Conservation (phyloP, 176 grass and related monocot genomes). For the Canna indica region DNA sequence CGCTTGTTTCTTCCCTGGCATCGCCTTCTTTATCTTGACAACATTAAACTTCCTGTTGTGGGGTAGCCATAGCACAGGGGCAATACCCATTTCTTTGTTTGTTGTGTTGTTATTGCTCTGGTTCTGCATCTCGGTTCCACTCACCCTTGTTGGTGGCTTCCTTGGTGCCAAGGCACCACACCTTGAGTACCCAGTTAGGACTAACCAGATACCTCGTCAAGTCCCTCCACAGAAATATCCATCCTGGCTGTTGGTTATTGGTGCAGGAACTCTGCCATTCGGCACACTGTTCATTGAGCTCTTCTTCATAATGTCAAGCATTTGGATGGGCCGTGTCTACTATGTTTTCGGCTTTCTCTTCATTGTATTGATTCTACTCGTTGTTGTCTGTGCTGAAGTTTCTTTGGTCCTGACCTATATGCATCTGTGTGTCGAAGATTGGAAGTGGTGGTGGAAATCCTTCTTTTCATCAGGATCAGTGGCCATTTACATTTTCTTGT, state of each 20-base stretch:
- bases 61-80: conserved; percentile 40
- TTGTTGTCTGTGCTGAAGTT: conserved; percentile 39
- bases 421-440: conserved; percentile 48
- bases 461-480: conserved; percentile 46
- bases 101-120: conserved; percentile 31
- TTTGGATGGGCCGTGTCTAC: conserved; percentile 45
- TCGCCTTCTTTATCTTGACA: conserved; percentile 38
- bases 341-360: conserved; percentile 46
- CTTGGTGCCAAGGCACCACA: conserved; percentile 31
- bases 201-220: conserved; percentile 37
- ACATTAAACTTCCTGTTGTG: conserved; percentile 37
- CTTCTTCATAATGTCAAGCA: conserved; percentile 50
- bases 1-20: conserved; percentile 45
- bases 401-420: conserved; percentile 45
- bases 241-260: conserved; percentile 33
- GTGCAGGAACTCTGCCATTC: conserved; percentile 42
- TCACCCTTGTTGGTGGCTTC: conserved; percentile 32
- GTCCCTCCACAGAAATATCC: conserved; percentile 39
- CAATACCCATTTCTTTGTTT: conserved; percentile 38
- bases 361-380: conserved; percentile 32
- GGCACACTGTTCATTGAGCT: conserved; percentile 50
- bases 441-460: conserved; percentile 53
- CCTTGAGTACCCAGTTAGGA: conserved; percentile 34
- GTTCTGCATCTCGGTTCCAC: conserved; percentile 43
- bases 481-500: conserved; percentile 42